phyloP scores from a whole-genome alignment of 805 yeast species.

The Hanseniaspora clermontiae region DNA sequence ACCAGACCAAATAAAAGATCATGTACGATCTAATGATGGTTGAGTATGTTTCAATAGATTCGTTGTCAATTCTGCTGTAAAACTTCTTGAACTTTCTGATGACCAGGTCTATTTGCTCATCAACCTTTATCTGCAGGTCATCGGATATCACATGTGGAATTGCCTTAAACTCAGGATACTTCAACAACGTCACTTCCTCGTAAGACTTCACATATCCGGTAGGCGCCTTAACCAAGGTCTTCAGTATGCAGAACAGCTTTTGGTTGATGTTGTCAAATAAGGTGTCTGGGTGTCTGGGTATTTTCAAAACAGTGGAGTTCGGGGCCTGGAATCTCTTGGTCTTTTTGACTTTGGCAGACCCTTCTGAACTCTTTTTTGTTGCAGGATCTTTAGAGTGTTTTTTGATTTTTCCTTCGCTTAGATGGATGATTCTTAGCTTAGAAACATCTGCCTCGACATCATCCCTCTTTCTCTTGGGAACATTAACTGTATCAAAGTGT shows the following conservation, averaged over 20 bases:
- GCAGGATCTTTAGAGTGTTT: background rate
- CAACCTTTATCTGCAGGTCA: background rate
- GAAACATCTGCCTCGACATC: background rate
- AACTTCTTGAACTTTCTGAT: background rate
- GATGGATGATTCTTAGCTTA: background rate
- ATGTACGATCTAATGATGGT: background rate
- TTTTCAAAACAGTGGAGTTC: background rate
- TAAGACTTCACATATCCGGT: background rate
- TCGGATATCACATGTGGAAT: background rate
- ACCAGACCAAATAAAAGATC: constrained; percentile 5
- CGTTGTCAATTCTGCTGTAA: constrained; percentile 1
- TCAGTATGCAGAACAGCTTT: background rate
- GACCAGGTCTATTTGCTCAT: background rate
- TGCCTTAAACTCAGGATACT: background rate
- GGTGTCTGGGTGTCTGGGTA: background rate
- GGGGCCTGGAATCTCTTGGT: background rate
- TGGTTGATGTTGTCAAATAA: constrained; percentile 2
- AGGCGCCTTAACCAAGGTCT: background rate
- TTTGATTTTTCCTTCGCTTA: background rate
- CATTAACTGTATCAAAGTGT: background rate
- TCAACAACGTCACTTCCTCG: background rate
- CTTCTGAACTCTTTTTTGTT: background rate
- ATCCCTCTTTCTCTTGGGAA: background rate
- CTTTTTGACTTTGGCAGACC: background rate
- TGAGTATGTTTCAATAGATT: background rate